Base-by-base conservation (phyloP, 306 rosid species). In the Dicorynia guianensis region DNA sequence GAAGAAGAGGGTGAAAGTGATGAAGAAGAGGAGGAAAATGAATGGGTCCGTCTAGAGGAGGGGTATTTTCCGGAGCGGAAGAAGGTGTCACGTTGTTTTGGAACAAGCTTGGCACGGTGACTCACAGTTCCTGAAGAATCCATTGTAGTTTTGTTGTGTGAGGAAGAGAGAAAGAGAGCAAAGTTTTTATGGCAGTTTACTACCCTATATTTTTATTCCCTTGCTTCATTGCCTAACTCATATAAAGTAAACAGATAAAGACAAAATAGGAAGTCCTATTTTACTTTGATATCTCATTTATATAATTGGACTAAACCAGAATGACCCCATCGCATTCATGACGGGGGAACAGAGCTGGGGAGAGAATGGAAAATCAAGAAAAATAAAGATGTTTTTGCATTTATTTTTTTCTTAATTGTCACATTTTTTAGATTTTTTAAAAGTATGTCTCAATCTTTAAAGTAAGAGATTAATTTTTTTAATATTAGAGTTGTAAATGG, bases 21-120 rank as follows among this genome's bases (percentile, higher is more conserved):
- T 7, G 96, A 82, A 5, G 61, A 34, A 5, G 81, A 81, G n/a
- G 91, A 87, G 56, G 93, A 86, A 36, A 80, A 85, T 1, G 96
- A 92, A 19, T 78, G 80, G 3, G 82, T 74, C 62, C 90, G 75
- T 66, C 72, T 82, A 58, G 89, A 85, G 14, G 89, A 80, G 2
- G 61, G 63, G 85, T 76, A 53, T 58, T 78, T 89, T 71, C 74
- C 58, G 34, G 76, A n/a, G 0, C 56, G 60, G 67, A 65, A 30
- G 18, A 71, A 34, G 48, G 25, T 79, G 75, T 81, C 76, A 72
- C 73, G 68, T 74, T 83, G 83, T 73, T 70, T 86, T 36, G 63
- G 63, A 43, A 77, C 54, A 50, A 75, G 56, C 60, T 78, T 83
- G 25, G 79, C 55, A 36, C 65, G 77, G 49, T 69, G 53, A 20